Percentiles rank a stretch among this genome's conserved stretches.
These are phyloP conservation scores for Collybia sordida DNA, from an alignment of 768 basidiomycete genomes.

Conservation along the genomic window DNA sequence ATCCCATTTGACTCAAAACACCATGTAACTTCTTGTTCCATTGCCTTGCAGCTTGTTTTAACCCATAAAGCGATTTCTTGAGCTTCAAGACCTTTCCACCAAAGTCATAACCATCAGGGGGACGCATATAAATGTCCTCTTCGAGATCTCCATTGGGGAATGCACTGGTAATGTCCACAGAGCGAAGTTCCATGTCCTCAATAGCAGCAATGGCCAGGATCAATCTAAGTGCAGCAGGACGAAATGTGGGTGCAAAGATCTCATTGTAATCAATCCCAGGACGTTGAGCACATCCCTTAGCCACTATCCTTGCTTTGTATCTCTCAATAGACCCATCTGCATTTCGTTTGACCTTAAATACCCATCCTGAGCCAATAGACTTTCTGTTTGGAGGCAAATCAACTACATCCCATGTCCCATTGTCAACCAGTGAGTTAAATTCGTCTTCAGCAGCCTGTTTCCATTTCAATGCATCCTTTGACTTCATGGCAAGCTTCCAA, in stretches of 20 bases:
- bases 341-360: slow-evolving; percentile 40
- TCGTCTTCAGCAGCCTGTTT: slow-evolving; percentile 26
- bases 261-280: slow-evolving; percentile 39
- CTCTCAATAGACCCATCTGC: slow-evolving; percentile 34
- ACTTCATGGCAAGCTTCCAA: slow-evolving; percentile 18
- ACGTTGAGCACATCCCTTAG: slow-evolving; percentile 35
- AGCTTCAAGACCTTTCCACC: neutral
- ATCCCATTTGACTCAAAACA: too few species aligned
- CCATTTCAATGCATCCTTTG: slow-evolving; percentile 20
- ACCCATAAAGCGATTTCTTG: slow-evolving; percentile 1
- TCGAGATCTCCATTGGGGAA: slow-evolving; percentile 2
- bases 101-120: neutral
- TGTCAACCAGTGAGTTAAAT: slow-evolving; percentile 19
- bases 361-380: slow-evolving; percentile 36
- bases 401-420: slow-evolving; percentile 34
- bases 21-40: neutral
- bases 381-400: slow-evolving; percentile 28
- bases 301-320: slow-evolving; percentile 42
- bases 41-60: slow-evolving; percentile 1
- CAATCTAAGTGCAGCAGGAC: slow-evolving; percentile 13
- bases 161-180: neutral
- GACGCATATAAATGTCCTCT: neutral
- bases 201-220: slow-evolving; percentile 23
- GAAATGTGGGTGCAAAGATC: slow-evolving; percentile 31
- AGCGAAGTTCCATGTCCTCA: slow-evolving; percentile 20